Base-by-base conservation (phyloP, 192 early-diverging fungal genomes). In the Umbelopsis vinacea region DNA sequence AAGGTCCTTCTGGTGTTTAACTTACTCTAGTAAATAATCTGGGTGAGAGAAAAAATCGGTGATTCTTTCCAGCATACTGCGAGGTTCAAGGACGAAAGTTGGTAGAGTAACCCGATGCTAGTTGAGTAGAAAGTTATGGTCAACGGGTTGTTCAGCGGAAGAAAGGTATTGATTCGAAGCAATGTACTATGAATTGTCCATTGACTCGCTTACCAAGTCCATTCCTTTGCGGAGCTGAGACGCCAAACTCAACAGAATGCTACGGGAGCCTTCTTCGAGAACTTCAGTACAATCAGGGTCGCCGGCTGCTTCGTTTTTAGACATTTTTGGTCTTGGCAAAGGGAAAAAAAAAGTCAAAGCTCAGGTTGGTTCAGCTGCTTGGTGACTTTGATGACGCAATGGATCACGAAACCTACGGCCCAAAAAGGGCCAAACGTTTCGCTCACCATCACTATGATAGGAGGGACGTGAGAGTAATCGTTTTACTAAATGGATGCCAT, bases 41-140 rank as follows among this genome's bases (percentile, higher is more conserved):
- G 94, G 93, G 67, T 98, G 94, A 40, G 89, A 88, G 89, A 99
- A 94, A 84, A 98, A 99, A 85, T 99, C 97, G 14, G 95, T 95
- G 43, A 99, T 92, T 26, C 94, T 89, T 77, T 99, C 97, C 48
- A 95, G 87, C 89, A 99, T 96, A 80, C 92, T 93, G 21, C 97
- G 84, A 6, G 96, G 93, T 75, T 99, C 97, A 19, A 99, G 84
- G 3, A 99, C 94, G 87, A 99, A 99, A 10, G 96, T 97, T 12
- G 97, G 97, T 17, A 99, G 90, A 21, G 97, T 95, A 54, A 99
- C 92, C 67, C 93, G 85, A 68, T 93, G 93, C 66, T 68, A 45
- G 19, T 7, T 4, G 8, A 29, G 26, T 12, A 63, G 14, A 19
- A n/a, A 1, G 57, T 14, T 1, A 35, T 63, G 11, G 29, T 9